A percentile compares a stretch with the other conserved stretches of the same genome.
These are phyloP conservation scores for Argentina anserina DNA, from an alignment of 306 rosid genomes.

Conservation along the genomic window DNA sequence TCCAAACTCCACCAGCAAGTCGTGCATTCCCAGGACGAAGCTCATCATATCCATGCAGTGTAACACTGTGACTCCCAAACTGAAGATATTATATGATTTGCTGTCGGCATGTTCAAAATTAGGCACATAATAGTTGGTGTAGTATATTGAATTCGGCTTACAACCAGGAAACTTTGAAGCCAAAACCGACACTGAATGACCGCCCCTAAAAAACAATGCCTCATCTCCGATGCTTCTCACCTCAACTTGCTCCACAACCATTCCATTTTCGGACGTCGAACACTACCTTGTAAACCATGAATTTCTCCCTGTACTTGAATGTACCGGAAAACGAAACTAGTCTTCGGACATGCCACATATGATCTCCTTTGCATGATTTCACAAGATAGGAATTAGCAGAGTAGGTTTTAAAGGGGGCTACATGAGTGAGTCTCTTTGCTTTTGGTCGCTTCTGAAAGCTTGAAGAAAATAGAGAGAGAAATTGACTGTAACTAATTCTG, in stretches of 20 bases:
- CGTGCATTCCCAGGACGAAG: no score
- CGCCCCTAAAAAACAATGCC: background rate
- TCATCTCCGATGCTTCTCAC: background rate
- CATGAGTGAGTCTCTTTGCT: background rate
- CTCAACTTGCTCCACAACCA: background rate
- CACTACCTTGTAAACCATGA: background rate
- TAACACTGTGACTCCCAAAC: background rate
- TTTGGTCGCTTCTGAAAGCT: background rate
- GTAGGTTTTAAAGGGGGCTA: background rate
- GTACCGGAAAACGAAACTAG: background rate
- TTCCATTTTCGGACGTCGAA: background rate
- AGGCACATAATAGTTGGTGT: background rate
- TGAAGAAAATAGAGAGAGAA: no score
- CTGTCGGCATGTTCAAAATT: background rate
- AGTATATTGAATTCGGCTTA: background rate
- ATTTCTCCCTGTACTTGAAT: background rate
- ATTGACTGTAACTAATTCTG: no score
- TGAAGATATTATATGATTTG: background rate
- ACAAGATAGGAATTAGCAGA: background rate
- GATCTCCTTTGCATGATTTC: constrained; percentile 4
- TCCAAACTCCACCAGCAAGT: background rate
- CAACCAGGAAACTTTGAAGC: background rate
- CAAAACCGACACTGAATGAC: constrained; percentile 5
- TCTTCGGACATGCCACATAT: background rate
- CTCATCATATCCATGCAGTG: background rate